Conservation (phyloP, 208 protist genomes). For the Porcisia hertigi region DNA sequence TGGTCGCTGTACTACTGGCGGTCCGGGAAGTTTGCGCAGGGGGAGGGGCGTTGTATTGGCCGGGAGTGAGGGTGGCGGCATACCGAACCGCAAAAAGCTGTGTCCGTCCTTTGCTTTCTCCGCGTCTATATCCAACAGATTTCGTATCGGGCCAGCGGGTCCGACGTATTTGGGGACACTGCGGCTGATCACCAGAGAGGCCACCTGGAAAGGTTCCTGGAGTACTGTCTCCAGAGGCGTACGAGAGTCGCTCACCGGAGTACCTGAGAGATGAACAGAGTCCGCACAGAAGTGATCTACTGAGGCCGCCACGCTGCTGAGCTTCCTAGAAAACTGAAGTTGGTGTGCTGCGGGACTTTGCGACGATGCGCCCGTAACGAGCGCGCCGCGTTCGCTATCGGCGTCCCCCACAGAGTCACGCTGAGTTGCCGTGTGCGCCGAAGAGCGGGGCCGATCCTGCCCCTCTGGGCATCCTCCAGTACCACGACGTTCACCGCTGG, state of each 20-base stretch:
- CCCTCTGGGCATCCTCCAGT: neutral
- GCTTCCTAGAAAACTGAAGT: neutral
- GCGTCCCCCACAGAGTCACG: neutral
- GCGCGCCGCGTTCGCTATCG: neutral
- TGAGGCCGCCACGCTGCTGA: slow-evolving; percentile 17
- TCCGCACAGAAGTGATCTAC: slow-evolving; percentile 8
- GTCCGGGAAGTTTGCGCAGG: neutral
- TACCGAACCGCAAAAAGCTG: slow-evolving; percentile 29
- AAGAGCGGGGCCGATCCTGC: neutral
- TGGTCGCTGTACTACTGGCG: neutral
- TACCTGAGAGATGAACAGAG: slow-evolving; percentile 18
- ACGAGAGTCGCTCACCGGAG: neutral
- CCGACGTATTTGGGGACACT: slow-evolving; percentile 9
- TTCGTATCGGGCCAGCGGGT: slow-evolving; percentile 8
- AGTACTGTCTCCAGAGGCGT: slow-evolving; percentile 18
- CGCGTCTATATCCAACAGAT: neutral
- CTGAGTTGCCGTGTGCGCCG: neutral
- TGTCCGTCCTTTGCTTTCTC: neutral
- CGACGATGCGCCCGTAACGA: neutral
- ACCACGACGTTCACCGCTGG: too few relatives aligned
- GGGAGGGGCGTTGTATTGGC: neutral
- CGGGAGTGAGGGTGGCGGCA: neutral
- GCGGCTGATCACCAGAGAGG: neutral
- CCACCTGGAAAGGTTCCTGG: slow-evolving; percentile 26
- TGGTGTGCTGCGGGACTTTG: too few relatives aligned